Conservation (phyloP, 495 filamentous ascomycete genomes). For the Immersiella caudata region DNA sequence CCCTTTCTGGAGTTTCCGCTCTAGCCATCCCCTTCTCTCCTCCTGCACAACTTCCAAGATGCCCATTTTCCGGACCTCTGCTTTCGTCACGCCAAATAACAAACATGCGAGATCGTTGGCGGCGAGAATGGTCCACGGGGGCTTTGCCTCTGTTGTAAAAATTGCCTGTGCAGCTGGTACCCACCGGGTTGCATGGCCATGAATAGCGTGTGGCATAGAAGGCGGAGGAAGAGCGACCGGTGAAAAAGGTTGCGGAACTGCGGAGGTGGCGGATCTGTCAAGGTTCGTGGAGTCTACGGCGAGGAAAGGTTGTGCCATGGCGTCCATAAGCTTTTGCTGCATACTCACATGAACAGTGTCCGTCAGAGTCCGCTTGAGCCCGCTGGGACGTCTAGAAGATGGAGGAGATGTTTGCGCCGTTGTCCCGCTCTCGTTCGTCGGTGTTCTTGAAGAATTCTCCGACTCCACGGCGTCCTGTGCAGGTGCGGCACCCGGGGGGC, state of each 20-base stretch:
- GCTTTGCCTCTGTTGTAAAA: constrained; percentile 84
- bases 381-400: constrained; percentile 63
- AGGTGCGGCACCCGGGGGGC: not conserved
- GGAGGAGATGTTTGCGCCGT: constrained; percentile 57
- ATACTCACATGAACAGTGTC: constrained; percentile 71
- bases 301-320: constrained; percentile 80
- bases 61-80: constrained; percentile 90
- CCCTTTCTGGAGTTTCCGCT: constrained; percentile 71
- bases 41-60: constrained; percentile 92
- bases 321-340: constrained; percentile 85
- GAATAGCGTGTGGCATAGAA: constrained; percentile 53
- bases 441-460: constrained; percentile 57
- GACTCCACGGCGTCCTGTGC: constrained; percentile 35
- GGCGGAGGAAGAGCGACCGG: constrained; percentile 35
- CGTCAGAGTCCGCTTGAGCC: constrained; percentile 82
- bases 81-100: constrained; percentile 91
- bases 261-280: constrained; percentile 46
- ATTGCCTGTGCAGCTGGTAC: constrained; percentile 92
- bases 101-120: constrained; percentile 98
- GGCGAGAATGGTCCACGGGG: constrained; percentile 92
- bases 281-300: constrained; percentile 54
- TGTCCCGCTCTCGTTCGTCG: constrained; percentile 58
- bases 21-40: constrained; percentile 87
- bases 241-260: constrained; percentile 44
- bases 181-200: constrained; percentile 87